phyloP scores from a whole-genome alignment of 805 yeast species.

The Ogataea haglerorum region DNA sequence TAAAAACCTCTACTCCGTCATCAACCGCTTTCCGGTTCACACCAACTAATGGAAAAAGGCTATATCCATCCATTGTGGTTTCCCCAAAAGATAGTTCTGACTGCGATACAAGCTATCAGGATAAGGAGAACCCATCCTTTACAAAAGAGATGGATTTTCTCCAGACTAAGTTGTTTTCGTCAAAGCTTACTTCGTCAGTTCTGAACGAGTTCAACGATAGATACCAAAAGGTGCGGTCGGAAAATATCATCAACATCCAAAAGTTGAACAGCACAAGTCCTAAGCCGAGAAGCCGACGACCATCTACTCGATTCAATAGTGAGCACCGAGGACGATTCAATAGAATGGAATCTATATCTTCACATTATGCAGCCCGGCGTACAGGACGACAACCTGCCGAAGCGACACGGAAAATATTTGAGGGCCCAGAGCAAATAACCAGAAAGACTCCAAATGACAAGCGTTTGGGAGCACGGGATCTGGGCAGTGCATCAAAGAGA shows the following conservation, averaged over 20 bases:
- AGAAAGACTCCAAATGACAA: slow-evolving; percentile 26
- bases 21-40: slow-evolving; percentile 29
- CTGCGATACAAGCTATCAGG: slow-evolving; percentile 28
- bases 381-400: slow-evolving; percentile 9
- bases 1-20: slow-evolving; percentile 20
- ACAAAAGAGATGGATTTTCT: slow-evolving; percentile 32
- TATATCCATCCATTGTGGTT: slow-evolving; percentile 24
- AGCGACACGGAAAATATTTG: slow-evolving; percentile 5
- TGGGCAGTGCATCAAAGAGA: slow-evolving; percentile 33
- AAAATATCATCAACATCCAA: slow-evolving; percentile 24
- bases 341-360: slow-evolving; percentile 48
- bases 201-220: slow-evolving; percentile 42
- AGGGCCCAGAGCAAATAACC: slow-evolving; percentile 1
- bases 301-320: slow-evolving; percentile 40
- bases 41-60: slow-evolving; percentile 28
- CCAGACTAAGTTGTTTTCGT: slow-evolving; percentile 45
- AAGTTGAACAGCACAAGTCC: slow-evolving; percentile 24
- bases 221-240: slow-evolving; percentile 37
- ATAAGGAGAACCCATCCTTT: slow-evolving; percentile 29
- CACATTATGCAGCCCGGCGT: slow-evolving; percentile 44
- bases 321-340: slow-evolving; percentile 45
- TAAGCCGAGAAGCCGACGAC: slow-evolving; percentile 24
- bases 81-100: slow-evolving; percentile 19
- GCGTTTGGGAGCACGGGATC: slow-evolving; percentile 17
- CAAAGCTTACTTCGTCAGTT: slow-evolving; percentile 43